Conservation (phyloP, 768 basidiomycete genomes). For the Mycena rebaudengoi region DNA sequence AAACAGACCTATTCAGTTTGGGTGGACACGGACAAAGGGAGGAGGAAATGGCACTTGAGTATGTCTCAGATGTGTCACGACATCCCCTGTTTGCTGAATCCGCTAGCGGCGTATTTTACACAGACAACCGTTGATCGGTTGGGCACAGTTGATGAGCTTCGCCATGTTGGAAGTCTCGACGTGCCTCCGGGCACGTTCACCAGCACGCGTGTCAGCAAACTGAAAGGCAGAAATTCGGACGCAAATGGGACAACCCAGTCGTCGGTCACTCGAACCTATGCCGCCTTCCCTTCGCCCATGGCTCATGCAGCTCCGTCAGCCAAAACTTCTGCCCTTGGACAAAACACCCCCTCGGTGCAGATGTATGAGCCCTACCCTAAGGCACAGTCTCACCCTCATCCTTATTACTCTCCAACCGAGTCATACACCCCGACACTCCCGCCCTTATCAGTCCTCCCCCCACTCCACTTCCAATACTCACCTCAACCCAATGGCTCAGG, state of each 20-base stretch:
- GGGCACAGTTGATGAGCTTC: constrained; percentile 74
- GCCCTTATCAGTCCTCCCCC: constrained; percentile 22
- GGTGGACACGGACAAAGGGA: constrained; percentile 69
- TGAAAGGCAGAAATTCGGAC: constrained; percentile 54
- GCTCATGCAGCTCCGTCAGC: neutral
- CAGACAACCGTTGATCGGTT: constrained; percentile 77
- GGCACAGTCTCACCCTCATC: neutral
- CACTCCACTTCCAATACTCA: constrained; percentile 45
- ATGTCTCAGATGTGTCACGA: constrained; percentile 36
- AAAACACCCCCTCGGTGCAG: neutral
- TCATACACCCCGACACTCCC: constrained; percentile 46
- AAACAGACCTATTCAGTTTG: constrained; percentile 89
- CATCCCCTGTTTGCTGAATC: constrained; percentile 6
- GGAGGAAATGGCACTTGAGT: constrained; percentile 88
- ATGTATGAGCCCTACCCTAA: constrained; percentile 23
- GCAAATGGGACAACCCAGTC: constrained; percentile 8
- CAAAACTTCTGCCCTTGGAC: neutral
- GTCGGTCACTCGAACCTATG: constrained; percentile 36
- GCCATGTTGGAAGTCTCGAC: constrained; percentile 62
- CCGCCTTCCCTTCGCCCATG: constrained; percentile 20
- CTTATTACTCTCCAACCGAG: constrained; percentile 32
- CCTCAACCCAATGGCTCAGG: no score
- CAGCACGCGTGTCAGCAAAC: constrained; percentile 69
- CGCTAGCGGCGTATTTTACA: constrained; percentile 82
- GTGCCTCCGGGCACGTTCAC: constrained; percentile 76